A percentile compares a stretch with the other conserved stretches of the same genome.
Conservation (phyloP, 352 stramenopile genomes). For the Paralagenidium karlingii region DNA sequence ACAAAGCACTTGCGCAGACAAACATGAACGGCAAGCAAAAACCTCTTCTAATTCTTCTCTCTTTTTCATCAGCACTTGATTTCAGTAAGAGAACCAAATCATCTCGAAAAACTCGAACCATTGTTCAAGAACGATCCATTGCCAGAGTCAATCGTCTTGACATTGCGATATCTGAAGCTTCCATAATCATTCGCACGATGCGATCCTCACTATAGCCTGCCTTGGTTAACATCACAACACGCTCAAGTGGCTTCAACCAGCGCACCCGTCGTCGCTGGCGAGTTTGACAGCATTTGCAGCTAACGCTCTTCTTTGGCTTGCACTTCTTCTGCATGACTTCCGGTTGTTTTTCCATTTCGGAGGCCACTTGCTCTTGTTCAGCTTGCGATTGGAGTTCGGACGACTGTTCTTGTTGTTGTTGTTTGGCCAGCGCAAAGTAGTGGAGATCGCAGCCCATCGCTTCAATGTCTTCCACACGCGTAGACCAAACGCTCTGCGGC, state of each 20-base stretch:
- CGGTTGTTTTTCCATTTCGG: too few relatives aligned
- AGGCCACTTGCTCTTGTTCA: background rate
- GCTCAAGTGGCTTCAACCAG: slow-evolving; percentile 50
- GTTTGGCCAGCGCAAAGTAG: too few relatives aligned
- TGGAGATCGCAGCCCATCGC: too few relatives aligned
- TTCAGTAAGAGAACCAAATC: too few relatives aligned
- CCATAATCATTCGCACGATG: slow-evolving; percentile 58
- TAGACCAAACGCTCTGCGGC: slow-evolving; percentile 28
- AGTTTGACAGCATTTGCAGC: background rate
- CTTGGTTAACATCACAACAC: slow-evolving; percentile 47
- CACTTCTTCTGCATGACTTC: too few relatives aligned
- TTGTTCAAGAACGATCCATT: slow-evolving; percentile 1
- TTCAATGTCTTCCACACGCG: slow-evolving; percentile 26
- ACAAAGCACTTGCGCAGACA: too few relatives aligned
- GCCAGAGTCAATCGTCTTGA: slow-evolving; percentile 21
- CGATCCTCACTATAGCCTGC: slow-evolving; percentile 46
- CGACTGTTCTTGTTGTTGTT: slow-evolving; percentile 10
- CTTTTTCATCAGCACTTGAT: too few relatives aligned
- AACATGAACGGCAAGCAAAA: too few relatives aligned
- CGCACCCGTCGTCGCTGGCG: slow-evolving; percentile 26
- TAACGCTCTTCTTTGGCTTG: too few relatives aligned
- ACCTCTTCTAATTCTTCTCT: too few relatives aligned
- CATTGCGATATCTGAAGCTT: slow-evolving; percentile 53
- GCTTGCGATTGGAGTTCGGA: background rate
- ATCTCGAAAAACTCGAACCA: too few relatives aligned